Percentiles rank a stretch among this genome's conserved stretches.
These are phyloP conservation scores for Backusella australiensis DNA, from an alignment of 192 early-diverging fungal genomes.

Conservation along the genomic window DNA sequence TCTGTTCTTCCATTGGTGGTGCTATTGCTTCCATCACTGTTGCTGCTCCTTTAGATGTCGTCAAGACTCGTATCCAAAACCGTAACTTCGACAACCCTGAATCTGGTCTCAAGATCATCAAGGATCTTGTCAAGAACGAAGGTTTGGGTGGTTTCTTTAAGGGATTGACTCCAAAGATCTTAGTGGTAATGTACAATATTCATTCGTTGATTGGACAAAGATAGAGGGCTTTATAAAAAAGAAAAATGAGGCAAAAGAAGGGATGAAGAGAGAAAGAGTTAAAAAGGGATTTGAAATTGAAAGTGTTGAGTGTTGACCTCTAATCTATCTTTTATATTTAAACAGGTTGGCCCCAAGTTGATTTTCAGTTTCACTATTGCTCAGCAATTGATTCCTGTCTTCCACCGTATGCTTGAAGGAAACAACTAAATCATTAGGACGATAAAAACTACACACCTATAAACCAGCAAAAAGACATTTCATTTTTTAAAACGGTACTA, in stretches of 20 bases:
- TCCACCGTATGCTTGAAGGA: constrained; percentile 52
- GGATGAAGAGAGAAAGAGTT: not conserved
- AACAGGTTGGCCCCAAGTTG: constrained; percentile 85
- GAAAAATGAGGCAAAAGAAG: not conserved
- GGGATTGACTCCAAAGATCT: constrained; percentile 84
- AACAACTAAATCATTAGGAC: constrained; percentile 6
- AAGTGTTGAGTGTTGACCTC: constrained; percentile 20
- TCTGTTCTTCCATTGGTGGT: constrained; percentile 93
- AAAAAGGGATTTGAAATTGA: not conserved
- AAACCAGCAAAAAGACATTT: constrained; percentile 4
- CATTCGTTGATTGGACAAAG: not conserved
- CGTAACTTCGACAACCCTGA: constrained; percentile 85
- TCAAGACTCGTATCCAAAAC: constrained; percentile 99
- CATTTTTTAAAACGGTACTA: constrained; percentile 2
- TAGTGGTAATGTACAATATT: constrained; percentile 50
- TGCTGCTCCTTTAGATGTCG: constrained; percentile 95
- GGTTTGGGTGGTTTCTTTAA: constrained; percentile 95
- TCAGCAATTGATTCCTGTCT: constrained; percentile 88
- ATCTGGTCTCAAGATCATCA: constrained; percentile 83
- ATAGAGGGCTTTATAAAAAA: not conserved
- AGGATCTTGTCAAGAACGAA: constrained; percentile 89
- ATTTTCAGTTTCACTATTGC: constrained; percentile 97
- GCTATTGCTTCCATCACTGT: constrained; percentile 92
- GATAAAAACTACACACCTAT: not conserved
- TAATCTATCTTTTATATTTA: not conserved